These are phyloP conservation scores for Tricladium varicosporioides DNA, from an alignment of 2,329 filamentous ascomycete species.

Conservation along the genomic window DNA sequence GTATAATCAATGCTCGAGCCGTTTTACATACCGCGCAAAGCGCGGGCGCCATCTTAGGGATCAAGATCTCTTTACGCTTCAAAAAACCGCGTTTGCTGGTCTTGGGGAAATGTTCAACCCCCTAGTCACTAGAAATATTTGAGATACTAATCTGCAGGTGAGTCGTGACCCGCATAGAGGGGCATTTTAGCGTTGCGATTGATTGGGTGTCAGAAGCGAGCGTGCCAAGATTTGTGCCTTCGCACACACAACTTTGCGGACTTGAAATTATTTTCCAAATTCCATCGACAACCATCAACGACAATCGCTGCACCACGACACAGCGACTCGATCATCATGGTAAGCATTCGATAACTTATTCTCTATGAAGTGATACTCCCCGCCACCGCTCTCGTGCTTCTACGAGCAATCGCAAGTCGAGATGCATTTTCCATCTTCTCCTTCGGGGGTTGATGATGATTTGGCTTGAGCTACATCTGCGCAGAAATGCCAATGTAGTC, in stretches of 20 bases:
- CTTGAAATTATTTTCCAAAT: slow-evolving; percentile 29
- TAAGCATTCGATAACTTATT: slow-evolving; percentile 49
- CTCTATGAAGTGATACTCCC: slow-evolving; percentile 31
- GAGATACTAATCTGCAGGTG: too few relatives aligned
- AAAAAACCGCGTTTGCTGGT: too few relatives aligned
- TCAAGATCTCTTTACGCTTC: not conserved
- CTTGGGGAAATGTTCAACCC: too few relatives aligned
- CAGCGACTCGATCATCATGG: slow-evolving; percentile 55
- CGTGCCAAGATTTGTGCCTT: slow-evolving; percentile 26
- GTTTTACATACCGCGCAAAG: slow-evolving; percentile 74
- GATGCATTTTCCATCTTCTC: slow-evolving; percentile 33
- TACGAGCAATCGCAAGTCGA: slow-evolving; percentile 38
- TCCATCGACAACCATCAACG: slow-evolving; percentile 32
- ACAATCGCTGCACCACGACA: slow-evolving; percentile 38
- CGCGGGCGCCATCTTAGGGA: slow-evolving; percentile 64
- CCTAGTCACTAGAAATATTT: too few relatives aligned
- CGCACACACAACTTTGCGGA: slow-evolving; percentile 19
- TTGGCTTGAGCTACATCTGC: slow-evolving; percentile 60
- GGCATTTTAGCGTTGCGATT: not conserved
- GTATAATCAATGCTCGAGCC: slow-evolving; percentile 81
- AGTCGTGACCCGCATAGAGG: too few relatives aligned
- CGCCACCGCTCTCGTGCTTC: slow-evolving; percentile 37
- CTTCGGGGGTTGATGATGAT: slow-evolving; percentile 49
- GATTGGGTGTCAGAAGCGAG: not conserved
- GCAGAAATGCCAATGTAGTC: slow-evolving; percentile 44